Conservation (phyloP, 129 eudicot genomes). For the Saussurea involucrata region DNA sequence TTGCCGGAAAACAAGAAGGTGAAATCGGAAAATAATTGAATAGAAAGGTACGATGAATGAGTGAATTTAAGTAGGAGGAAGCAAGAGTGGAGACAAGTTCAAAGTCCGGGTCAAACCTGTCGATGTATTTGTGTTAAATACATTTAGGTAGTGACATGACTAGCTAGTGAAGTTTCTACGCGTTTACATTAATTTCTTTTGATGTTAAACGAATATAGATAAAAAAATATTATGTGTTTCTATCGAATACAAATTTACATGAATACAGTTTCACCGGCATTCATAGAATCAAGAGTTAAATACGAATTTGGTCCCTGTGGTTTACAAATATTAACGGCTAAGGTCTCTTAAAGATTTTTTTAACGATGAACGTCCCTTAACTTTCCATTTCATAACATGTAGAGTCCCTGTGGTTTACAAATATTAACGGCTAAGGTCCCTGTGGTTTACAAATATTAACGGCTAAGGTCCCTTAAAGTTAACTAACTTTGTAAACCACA, state of each 20-base stretch:
- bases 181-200: background rate
- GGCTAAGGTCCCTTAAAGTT: too few species aligned
- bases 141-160: conserved; percentile 17
- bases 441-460: too few species aligned
- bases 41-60: background rate
- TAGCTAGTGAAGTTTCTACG: conserved; percentile 6
- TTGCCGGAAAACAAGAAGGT: background rate
- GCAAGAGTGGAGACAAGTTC: background rate
- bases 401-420: too few species aligned
- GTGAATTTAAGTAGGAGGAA: background rate
- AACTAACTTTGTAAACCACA: too few species aligned
- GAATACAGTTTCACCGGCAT: background rate
- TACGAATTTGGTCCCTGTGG: too few species aligned
- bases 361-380: too few species aligned
- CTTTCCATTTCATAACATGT: too few species aligned
- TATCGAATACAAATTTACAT: background rate
- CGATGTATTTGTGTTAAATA: conserved; percentile 7
- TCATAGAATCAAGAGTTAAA: background rate
- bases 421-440: too few species aligned
- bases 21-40: background rate
- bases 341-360: too few species aligned
- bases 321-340: too few species aligned
- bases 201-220: background rate
- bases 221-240: background rate
- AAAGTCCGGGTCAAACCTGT: conserved; percentile 28